Conservation (phyloP, 768 basidiomycete genomes). For the Boletellus emodensis region DNA sequence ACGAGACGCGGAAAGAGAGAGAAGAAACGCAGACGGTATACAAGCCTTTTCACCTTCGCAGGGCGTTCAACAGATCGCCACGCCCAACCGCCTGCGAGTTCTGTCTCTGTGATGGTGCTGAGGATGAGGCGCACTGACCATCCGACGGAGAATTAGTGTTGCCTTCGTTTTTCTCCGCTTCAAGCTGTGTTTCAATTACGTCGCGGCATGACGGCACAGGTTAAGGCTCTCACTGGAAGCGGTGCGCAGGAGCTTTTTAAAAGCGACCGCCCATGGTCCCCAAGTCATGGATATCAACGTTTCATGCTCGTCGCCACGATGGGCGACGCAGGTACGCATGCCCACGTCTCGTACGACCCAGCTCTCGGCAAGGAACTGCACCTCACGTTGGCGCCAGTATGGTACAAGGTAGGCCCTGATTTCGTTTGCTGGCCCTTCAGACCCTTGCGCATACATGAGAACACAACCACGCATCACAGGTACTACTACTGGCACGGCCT, state of each 20-base stretch:
- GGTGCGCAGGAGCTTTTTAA: constrained; percentile 20
- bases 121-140: constrained; percentile 35
- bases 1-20: constrained; percentile 34
- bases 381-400: background rate
- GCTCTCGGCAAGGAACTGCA: background rate
- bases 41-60: constrained; percentile 40
- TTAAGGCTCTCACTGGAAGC: constrained; percentile 15
- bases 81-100: constrained; percentile 37
- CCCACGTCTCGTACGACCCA: background rate
- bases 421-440: background rate
- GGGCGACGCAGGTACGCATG: background rate
- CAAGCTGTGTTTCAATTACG: constrained; percentile 18
- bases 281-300: constrained; percentile 2
- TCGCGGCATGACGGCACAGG: constrained; percentile 28
- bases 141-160: constrained; percentile 21
- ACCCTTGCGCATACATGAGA: background rate
- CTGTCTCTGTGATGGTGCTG: constrained; percentile 39
- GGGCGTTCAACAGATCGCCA: constrained; percentile 32
- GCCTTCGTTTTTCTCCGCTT: constrained; percentile 27
- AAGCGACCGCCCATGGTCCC: constrained; percentile 21
- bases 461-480: constrained; percentile 5
- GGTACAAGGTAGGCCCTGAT: constrained; percentile 2
- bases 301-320: background rate
- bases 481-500: constrained; percentile 3
- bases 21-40: constrained; percentile 36